phyloP scores from a whole-genome alignment of 2,329 filamentous ascomycete genomes.

The Hypoxylon sp. region DNA sequence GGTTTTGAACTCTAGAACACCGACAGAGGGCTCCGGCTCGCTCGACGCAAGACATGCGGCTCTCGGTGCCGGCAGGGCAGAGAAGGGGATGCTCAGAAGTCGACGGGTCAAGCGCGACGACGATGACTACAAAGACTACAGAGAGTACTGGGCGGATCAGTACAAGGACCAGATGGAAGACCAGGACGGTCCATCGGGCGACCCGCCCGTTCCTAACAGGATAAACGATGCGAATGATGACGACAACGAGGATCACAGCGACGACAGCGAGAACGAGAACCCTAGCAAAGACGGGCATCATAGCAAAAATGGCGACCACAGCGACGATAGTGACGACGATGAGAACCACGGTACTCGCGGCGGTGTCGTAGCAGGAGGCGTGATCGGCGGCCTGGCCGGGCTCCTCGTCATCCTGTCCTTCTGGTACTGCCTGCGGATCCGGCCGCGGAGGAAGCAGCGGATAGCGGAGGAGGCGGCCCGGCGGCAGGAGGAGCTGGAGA shows the following conservation, averaged over 20 bases:
- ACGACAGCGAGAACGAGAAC: constrained; percentile 4
- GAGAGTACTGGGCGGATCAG: background rate
- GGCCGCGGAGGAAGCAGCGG: constrained; percentile 25
- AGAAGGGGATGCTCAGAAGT: background rate
- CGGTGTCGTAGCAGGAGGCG: constrained; percentile 23
- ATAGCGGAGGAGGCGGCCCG: constrained; percentile 7
- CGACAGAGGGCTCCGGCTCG: background rate
- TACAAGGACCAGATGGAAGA: background rate
- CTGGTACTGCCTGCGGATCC: constrained; percentile 33
- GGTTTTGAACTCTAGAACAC: constrained; percentile 10
- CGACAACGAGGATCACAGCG: background rate
- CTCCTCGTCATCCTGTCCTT: constrained; percentile 19
- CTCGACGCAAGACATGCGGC: constrained; percentile 10
- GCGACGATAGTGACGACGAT: background rate
- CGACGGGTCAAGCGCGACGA: constrained; percentile 2
- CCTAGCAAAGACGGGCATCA: no score
- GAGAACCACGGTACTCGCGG: background rate
- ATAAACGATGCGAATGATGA: background rate
- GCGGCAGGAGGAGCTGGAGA: constrained; percentile 35
- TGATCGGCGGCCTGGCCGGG: constrained; percentile 31
- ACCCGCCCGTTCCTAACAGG: no score
- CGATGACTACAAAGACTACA: background rate
- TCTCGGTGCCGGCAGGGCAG: background rate
- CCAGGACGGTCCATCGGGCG: background rate
- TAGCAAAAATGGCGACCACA: no score